Evolutionary conservation across 2,329 filamentous ascomycete species (phyloP), one percentile per base, ranked within the genome.

Genomic region (Talaromyces sp.): DNA sequence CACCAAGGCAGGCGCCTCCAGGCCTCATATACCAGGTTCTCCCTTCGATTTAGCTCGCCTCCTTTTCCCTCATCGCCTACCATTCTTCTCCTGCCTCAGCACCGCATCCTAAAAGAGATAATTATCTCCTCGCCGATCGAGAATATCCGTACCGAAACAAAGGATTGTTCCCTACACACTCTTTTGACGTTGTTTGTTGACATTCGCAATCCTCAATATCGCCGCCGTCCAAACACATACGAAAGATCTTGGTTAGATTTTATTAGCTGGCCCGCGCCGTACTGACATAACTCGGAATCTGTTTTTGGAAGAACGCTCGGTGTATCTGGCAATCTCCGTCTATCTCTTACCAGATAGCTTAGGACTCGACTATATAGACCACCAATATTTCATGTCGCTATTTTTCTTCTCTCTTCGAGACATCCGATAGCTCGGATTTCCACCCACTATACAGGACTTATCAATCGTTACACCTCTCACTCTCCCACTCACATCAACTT

Each of bases 31-130:
- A 35, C 31, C 52, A 58, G n/a, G 35, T 31, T 31, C 52, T 13
- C 39, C 49, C 47, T 59, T 39, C 61, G 22, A 17, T 25, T 66
- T 68, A 35, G 11, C 27, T 59, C 61, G 7, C 15, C 17, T 22
- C 15, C 41, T 39, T 6, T 31, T 31, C 27, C 37, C 22, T 37
- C 33, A 22, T 56, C 22, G 22, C 8, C 33, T 54, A 17, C 37
- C 25, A 22, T 33, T 19, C 17, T 54, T 35, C 31, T 31, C 33
- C 27, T 35, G 33, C n/a, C 41, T 61, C 43, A 7, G n/a, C 50
- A 22, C 33, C 5, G 33, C 52, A 11, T 56, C 52, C 52, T 19
- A 25, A 39, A 37, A 37, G 52, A 25, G 52, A 56, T 33, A 25
- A 22, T 9, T 56, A 37, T 39, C 52, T 35, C n/a, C 31, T 56